Evolutionary conservation across 116 monocot species (phyloP).

Genomic region (Zostera marina): DNA sequence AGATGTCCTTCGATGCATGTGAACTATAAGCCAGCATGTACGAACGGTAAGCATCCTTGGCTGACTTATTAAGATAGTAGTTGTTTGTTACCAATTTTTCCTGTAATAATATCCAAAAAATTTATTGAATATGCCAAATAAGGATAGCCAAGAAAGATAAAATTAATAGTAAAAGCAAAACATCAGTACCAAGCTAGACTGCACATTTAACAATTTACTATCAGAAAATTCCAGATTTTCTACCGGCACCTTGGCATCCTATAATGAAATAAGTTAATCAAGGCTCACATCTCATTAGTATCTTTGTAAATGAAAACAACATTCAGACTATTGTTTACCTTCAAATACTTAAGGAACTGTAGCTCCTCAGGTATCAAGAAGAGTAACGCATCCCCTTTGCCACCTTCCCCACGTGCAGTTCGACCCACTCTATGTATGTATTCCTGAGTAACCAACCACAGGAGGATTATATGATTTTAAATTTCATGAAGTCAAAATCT

Average conservation of each 20-base stretch:
- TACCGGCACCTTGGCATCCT: conserved; percentile 84
- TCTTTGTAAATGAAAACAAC: background rate
- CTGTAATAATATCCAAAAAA: conserved; percentile 17
- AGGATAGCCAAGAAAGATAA: background rate
- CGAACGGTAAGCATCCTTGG: conserved; percentile 87
- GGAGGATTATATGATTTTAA: background rate
- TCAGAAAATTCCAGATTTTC: conserved; percentile 64
- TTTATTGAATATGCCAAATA: conserved; percentile 1
- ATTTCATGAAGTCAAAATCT: background rate
- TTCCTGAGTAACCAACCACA: conserved; percentile 39
- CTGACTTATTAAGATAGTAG: conserved; percentile 73
- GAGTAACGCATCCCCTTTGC: conserved; percentile 59
- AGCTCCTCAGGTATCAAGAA: conserved; percentile 81
- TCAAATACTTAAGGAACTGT: conserved; percentile 68
- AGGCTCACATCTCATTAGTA: background rate
- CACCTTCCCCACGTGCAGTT: conserved; percentile 84
- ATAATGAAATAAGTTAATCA: background rate
- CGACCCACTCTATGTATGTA: conserved; percentile 90
- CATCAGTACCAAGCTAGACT: conserved; percentile 55
- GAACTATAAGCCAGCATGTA: conserved; percentile 84
- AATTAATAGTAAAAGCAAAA: background rate
- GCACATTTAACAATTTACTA: conserved; percentile 74
- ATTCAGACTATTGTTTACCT: conserved; percentile 19
- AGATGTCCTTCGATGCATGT: conserved; percentile 78
- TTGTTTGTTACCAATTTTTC: conserved; percentile 69